Evolutionary conservation across 1,284 basidiomycete genomes (phyloP).

Genomic region (Cutaneotrichosporon arboriforme): DNA sequence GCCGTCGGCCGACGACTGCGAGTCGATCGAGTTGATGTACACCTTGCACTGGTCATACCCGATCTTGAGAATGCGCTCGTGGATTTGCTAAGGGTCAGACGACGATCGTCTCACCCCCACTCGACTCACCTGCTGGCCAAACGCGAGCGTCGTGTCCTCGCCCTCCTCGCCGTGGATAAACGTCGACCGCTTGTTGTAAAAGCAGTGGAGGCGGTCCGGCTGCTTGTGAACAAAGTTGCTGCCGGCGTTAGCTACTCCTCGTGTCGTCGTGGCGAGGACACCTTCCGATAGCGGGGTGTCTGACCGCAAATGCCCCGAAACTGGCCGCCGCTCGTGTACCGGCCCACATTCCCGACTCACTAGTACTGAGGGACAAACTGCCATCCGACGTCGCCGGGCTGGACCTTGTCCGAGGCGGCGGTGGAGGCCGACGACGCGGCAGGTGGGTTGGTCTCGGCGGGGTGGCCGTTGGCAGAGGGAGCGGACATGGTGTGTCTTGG

Average conservation of each 20-base stretch:
- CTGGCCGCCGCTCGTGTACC: too few species aligned
- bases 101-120: slow-evolving; percentile 20
- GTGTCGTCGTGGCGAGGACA: not conserved
- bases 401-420: slow-evolving; percentile 12
- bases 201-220: slow-evolving; percentile 92
- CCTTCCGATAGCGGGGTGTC: not conserved
- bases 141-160: slow-evolving; percentile 79
- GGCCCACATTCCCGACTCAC: slow-evolving; percentile 31
- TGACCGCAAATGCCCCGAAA: too few species aligned
- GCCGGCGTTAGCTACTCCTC: slow-evolving; percentile 7
- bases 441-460: slow-evolving; percentile 21
- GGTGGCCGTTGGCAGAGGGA: slow-evolving; percentile 29
- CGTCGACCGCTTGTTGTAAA: slow-evolving; percentile 97
- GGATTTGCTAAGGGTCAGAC: slow-evolving; percentile 72
- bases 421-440: not conserved
- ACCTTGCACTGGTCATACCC: slow-evolving; percentile 96
- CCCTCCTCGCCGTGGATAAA: slow-evolving; percentile 95
- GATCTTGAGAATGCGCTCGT: slow-evolving; percentile 88
- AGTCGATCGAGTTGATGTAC: slow-evolving; percentile 91
- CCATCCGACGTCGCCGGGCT: slow-evolving; percentile 67
- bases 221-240: slow-evolving; percentile 95
- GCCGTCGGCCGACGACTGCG: slow-evolving; percentile 84
- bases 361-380: slow-evolving; percentile 96
- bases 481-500: slow-evolving; percentile 27
- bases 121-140: slow-evolving; percentile 74